phyloP scores from a whole-genome alignment of 2,329 filamentous ascomycete genomes.

The Xylaria sp. region DNA sequence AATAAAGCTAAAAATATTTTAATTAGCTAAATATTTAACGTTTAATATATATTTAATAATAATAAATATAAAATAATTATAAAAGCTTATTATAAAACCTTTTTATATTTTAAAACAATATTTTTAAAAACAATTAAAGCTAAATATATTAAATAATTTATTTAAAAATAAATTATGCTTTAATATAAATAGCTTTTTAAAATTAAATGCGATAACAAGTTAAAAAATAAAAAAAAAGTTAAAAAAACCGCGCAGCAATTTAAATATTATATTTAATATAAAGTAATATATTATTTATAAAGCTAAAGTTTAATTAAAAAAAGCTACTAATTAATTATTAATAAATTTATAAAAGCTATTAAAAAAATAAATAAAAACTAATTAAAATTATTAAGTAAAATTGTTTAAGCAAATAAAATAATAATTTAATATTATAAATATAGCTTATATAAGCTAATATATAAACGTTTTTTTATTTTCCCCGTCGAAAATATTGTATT shows the following conservation, averaged over 20 bases:
- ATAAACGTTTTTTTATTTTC: neutral
- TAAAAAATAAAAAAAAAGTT: too few relatives aligned
- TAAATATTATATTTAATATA: neutral
- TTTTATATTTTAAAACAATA: neutral
- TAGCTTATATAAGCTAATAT: neutral
- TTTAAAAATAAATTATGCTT: neutral
- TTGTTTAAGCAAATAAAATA: neutral
- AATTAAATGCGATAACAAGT: too few relatives aligned
- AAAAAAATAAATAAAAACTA: neutral
- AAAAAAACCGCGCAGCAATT: neutral
- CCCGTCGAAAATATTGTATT: neutral
- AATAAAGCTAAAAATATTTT: neutral
- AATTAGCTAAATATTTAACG: neutral
- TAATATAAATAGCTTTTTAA: too few relatives aligned
- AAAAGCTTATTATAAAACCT: neutral
- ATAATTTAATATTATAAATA: neutral
- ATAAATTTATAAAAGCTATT: neutral
- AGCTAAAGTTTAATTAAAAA: neutral
- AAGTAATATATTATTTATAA: neutral
- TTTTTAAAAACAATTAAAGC: neutral
- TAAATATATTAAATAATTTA: neutral
- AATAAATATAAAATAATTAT: neutral
- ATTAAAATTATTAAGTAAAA: neutral
- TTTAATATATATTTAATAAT: neutral
- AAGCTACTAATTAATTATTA: neutral